These are phyloP conservation scores for Lactarius deliciosus DNA, from an alignment of 768 basidiomycete species.

Conservation along the genomic window DNA sequence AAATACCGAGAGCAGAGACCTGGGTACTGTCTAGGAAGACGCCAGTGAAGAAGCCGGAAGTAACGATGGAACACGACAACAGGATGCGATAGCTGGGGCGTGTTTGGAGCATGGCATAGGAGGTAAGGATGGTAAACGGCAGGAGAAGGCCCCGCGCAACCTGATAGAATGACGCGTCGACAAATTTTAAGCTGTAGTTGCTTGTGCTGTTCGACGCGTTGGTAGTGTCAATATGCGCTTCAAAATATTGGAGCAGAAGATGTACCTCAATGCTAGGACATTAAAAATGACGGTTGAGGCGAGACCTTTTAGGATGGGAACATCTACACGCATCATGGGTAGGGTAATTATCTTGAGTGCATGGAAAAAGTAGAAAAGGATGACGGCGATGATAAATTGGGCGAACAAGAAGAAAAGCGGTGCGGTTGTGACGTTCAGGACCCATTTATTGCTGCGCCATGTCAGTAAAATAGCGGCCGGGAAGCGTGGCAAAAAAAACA, in stretches of 20 bases:
- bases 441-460: conserved; percentile 81
- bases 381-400: conserved; percentile 77
- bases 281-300: conserved; percentile 74
- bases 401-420: conserved; percentile 87
- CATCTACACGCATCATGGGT: conserved; percentile 57
- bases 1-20: conserved; percentile 62
- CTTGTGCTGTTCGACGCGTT: conserved; percentile 55
- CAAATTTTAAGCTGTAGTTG: conserved; percentile 90
- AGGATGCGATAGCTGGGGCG: conserved; percentile 77
- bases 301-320: conserved; percentile 67
- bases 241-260: conserved; percentile 17
- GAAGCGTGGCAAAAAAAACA: not conserved
- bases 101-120: conserved; percentile 71
- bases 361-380: conserved; percentile 69
- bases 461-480: conserved; percentile 22
- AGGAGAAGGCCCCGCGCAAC: conserved; percentile 92
- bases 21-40: conserved; percentile 73
- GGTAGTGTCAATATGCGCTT: conserved; percentile 19
- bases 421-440: conserved; percentile 66
- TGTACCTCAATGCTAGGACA: conserved; percentile 77
- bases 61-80: conserved; percentile 75
- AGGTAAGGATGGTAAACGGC: conserved; percentile 90
- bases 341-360: conserved; percentile 63
- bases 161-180: conserved; percentile 94
- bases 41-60: conserved; percentile 88